Evolutionary conservation across 2,329 filamentous ascomycete genomes (phyloP).

Genomic region (Exserohilum rostratum): DNA sequence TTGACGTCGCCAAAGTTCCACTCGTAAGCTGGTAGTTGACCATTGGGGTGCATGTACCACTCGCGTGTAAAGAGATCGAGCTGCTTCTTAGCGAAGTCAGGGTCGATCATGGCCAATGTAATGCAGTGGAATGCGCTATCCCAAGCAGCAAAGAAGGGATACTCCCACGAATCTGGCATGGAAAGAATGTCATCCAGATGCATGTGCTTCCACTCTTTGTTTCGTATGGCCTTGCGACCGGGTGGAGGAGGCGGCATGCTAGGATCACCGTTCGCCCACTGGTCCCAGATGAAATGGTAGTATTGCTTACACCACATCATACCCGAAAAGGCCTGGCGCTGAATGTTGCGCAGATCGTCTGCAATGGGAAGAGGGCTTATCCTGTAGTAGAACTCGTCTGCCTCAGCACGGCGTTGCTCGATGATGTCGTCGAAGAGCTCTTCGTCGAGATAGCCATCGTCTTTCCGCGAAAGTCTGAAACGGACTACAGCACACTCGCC

Average conservation of each 20-base stretch:
- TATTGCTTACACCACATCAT: conserved; percentile 99
- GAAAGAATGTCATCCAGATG: conserved; percentile 93
- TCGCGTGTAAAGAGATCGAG: conserved; percentile 93
- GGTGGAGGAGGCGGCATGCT: conserved; percentile 84
- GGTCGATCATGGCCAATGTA: conserved; percentile 94
- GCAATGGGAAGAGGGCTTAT: conserved; percentile 93
- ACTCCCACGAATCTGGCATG: conserved; percentile 99
- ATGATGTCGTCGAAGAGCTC: conserved; percentile 91
- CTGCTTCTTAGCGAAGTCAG: conserved; percentile 97
- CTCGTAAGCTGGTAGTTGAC: conserved; percentile 89
- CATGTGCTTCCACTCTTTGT: conserved; percentile 92
- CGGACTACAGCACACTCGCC: conserved; percentile 95
- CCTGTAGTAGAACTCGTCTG: conserved; percentile 93
- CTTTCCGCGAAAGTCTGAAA: conserved; percentile 81
- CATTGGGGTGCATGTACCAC: conserved; percentile 99
- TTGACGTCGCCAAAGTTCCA: conserved; percentile 99
- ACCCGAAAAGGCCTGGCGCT: conserved; percentile 89
- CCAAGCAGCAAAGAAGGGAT: conserved; percentile 97
- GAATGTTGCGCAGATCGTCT: conserved; percentile 92
- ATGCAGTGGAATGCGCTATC: conserved; percentile 98
- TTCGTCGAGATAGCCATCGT: conserved; percentile 83
- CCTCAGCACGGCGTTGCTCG: conserved; percentile 83
- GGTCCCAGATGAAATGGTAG: conserved; percentile 96
- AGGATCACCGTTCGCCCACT: conserved; percentile 96
- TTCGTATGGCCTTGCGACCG: conserved; percentile 79